Conservation (phyloP, 2,329 filamentous ascomycete genomes). For the Trichophyton verrucosum region DNA sequence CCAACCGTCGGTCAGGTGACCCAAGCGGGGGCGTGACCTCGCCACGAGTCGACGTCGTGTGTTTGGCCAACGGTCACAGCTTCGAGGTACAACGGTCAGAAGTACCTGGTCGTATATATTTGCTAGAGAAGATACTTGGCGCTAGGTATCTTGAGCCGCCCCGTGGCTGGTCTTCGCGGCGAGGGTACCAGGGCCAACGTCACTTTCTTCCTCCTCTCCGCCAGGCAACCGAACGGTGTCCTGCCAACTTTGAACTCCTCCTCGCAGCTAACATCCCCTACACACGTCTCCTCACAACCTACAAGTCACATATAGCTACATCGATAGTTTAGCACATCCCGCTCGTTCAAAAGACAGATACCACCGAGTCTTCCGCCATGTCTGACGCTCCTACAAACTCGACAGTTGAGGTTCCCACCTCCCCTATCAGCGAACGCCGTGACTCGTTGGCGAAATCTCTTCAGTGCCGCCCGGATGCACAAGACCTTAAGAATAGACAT, state of each 20-base stretch:
- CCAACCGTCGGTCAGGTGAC: not conserved
- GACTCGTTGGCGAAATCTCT: conserved; percentile 64
- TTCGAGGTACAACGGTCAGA: not conserved
- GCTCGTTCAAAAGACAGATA: not conserved
- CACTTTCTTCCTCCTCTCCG: not conserved
- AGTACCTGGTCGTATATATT: not conserved
- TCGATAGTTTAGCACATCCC: not conserved
- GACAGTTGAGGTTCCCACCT: conserved; percentile 46
- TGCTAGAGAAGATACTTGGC: not conserved
- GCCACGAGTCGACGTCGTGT: not conserved
- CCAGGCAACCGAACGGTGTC: not conserved
- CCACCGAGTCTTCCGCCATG: not conserved
- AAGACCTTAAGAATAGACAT: conserved; percentile 56
- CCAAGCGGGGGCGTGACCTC: not conserved
- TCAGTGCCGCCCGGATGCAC: conserved; percentile 52
- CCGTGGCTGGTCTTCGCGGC: not conserved
- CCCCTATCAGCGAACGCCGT: conserved; percentile 39
- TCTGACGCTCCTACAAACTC: conserved; percentile 1
- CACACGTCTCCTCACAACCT: not conserved
- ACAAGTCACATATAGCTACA: not conserved
- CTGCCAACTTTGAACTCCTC: not conserved
- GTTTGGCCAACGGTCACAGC: no score
- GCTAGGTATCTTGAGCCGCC: not conserved
- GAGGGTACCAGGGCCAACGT: not conserved
- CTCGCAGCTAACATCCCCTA: not conserved